phyloP scores from a whole-genome alignment of 495 filamentous ascomycete genomes.

The Penicillium ochrochloron region DNA sequence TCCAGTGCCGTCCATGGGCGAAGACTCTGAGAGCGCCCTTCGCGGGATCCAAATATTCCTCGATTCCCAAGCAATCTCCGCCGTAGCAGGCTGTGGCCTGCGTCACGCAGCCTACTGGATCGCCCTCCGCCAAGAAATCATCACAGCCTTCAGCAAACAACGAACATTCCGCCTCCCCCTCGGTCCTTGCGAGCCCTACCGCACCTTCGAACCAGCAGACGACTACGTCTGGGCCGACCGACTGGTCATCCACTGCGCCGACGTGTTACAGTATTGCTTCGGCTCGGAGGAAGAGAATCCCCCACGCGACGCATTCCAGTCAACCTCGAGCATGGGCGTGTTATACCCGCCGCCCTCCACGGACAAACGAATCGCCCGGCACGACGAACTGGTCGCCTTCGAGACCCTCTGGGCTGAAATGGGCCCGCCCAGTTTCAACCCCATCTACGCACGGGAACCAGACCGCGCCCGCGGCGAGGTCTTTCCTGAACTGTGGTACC shows the following conservation, averaged over 20 bases:
- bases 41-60: constrained; percentile 25
- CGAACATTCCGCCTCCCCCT: constrained; percentile 34
- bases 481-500: constrained; percentile 47
- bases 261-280: constrained; percentile 36
- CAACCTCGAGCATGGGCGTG: constrained; percentile 14
- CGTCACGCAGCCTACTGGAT: constrained; percentile 41
- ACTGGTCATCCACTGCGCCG: constrained; percentile 37
- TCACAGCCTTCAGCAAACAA: constrained; percentile 42
- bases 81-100: constrained; percentile 27
- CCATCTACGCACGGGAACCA: constrained; percentile 30
- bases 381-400: constrained; percentile 27
- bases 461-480: constrained; percentile 28
- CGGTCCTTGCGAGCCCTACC: constrained; percentile 27
- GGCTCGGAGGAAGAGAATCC: constrained; percentile 26
- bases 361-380: constrained; percentile 23
- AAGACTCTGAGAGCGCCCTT: constrained; percentile 23
- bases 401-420: constrained; percentile 24
- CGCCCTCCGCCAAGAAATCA: constrained; percentile 43
- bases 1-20: constrained; percentile 20
- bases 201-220: constrained; percentile 34
- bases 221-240: constrained; percentile 42
- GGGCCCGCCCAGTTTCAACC: constrained; percentile 28
- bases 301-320: constrained; percentile 6
- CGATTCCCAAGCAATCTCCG: constrained; percentile 18
- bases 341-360: constrained; percentile 8